Evolutionary conservation across 1,284 basidiomycete species (phyloP).

Genomic region (Irpex rosettiformis): DNA sequence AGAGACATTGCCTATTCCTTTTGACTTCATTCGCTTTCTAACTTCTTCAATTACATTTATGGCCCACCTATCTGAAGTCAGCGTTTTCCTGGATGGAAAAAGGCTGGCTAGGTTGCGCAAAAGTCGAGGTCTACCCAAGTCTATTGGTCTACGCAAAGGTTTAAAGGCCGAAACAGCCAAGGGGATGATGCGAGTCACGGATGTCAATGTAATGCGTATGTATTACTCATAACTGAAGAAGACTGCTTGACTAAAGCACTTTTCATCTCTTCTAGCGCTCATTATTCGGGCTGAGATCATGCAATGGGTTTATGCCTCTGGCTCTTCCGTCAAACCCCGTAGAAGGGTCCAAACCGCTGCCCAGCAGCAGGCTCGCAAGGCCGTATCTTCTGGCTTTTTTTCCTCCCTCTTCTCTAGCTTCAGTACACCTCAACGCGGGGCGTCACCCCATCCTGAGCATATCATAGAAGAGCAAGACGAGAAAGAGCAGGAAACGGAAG

Average conservation of each 20-base stretch:
- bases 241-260: constrained; percentile 1
- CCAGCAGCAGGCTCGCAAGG: constrained; percentile 30
- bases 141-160: constrained; percentile 54
- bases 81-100: constrained; percentile 78
- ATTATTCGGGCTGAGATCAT: constrained; percentile 83
- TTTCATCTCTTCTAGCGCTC: constrained; percentile 46
- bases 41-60: constrained; percentile 96
- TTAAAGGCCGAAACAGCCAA: constrained; percentile 44
- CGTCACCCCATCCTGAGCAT: constrained; percentile 40
- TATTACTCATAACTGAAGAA: constrained; percentile 3
- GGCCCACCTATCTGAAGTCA: constrained; percentile 73
- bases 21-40: constrained; percentile 89
- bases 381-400: constrained; percentile 56
- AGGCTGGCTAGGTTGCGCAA: constrained; percentile 78
- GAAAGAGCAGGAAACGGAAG: constrained; percentile 10
- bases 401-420: constrained; percentile 74
- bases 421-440: constrained; percentile 35
- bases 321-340: constrained; percentile 43
- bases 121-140: constrained; percentile 53
- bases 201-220: constrained; percentile 65
- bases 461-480: constrained; percentile 50
- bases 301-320: constrained; percentile 76
- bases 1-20: constrained; percentile 75
- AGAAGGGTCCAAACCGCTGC: neutral
- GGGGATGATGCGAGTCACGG: constrained; percentile 65